Evolutionary conservation across 805 yeast species (phyloP).

Genomic region (Priceomyces castillae): DNA sequence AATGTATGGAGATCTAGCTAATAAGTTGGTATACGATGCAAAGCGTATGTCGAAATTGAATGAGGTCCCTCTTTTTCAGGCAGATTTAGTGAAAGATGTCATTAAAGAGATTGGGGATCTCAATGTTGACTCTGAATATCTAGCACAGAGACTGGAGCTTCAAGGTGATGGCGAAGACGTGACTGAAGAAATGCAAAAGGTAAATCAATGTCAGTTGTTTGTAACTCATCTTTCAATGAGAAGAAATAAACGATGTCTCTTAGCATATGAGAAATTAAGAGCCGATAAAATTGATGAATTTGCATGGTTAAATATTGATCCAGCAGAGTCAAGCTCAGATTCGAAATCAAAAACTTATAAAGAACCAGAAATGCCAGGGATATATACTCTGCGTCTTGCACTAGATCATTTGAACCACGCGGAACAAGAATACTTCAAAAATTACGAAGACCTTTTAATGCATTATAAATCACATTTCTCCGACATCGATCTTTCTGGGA

Average conservation of each 20-base stretch:
- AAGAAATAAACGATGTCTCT: constrained; percentile 82
- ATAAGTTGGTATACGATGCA: constrained; percentile 81
- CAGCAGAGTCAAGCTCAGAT: constrained; percentile 21
- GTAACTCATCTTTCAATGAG: constrained; percentile 76
- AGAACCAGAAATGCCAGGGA: constrained; percentile 7
- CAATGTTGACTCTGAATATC: constrained; percentile 52
- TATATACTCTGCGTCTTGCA: constrained; percentile 26
- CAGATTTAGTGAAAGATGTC: constrained; percentile 66
- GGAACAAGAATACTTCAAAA: constrained; percentile 75
- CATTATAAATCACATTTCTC: constrained; percentile 76
- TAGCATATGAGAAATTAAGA: constrained; percentile 78
- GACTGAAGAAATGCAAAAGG: constrained; percentile 38
- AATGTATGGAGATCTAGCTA: constrained; percentile 90
- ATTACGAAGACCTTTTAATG: constrained; percentile 67
- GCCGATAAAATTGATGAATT: constrained; percentile 63
- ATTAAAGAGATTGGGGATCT: constrained; percentile 69
- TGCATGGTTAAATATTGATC: constrained; percentile 69
- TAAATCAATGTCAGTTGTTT: constrained; percentile 61
- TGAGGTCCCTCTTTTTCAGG: constrained; percentile 65
- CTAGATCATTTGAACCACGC: constrained; percentile 62
- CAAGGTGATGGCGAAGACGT: constrained; percentile 18
- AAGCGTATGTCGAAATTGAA: constrained; percentile 70
- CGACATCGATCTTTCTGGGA: constrained; percentile 84
- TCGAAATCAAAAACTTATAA: not conserved
- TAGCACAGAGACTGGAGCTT: constrained; percentile 32